Evolutionary conservation across 345 rosid genomes (phyloP), one percentile per base, ranked within the genome.

Genomic region (Bretschneidera sinensis): DNA sequence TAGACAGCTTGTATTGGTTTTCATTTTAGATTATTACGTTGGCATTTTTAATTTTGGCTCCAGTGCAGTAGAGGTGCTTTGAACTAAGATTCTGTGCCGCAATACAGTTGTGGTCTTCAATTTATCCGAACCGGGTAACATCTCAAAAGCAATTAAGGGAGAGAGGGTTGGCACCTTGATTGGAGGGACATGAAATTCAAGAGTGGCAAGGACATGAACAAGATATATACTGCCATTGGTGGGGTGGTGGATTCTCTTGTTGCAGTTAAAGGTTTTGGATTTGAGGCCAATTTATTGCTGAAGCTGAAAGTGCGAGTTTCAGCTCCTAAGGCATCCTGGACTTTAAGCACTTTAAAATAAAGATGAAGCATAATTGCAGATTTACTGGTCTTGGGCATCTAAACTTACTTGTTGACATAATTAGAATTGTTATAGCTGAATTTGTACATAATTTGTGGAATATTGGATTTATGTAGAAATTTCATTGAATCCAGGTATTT

Each of bases 161-260:
- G 97, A 89, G 71, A 75, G 72, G 60, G 99, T 89, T 0, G 98
- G 99, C 31, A 92, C 97, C 17, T 56, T 87, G 67, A 92, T 89
- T 0, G 95, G 96, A 69, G 85, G 86, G 45, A 71, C 86, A 10
- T 49, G 67, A 76, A 80, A 74, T 69, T 72, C 87, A 22, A 22
- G 59, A 19, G 73, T 80, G 24, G 62, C 79, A 45, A 63, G 51
- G 47, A 53, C 72, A 58, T 72, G 59, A 81, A 62, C 58, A 49
- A 49, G 63, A 59, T 45, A 17, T 11, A 58, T 24, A 17, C 50
- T 23, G 51, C 54, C 35, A 55, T 48, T 13, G 9, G 10, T 23
- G 2, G n/a, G n/a, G n/a, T n/a, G n/a, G 58, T 24, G 51, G 48
- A 9, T 28, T 57, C 45, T 54, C 33, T n/a, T 35, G 39, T 34